A percentile compares a stretch with the other conserved stretches of the same genome.
Conservation (phyloP, 805 yeast genomes). For the Cyberlindnera amylophila region DNA sequence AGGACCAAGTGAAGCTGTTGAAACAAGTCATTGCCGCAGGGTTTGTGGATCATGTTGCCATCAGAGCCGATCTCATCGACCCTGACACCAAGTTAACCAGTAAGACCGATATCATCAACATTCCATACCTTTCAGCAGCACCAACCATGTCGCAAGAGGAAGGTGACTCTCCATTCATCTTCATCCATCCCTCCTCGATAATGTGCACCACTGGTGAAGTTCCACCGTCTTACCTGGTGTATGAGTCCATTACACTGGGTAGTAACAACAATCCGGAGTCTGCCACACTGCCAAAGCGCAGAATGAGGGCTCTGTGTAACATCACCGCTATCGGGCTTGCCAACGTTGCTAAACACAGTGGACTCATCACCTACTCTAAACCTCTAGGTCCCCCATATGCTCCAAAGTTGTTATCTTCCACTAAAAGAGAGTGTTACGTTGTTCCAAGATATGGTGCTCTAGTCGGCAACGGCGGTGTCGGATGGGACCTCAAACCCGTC, state of each 20-base stretch:
- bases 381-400: slow-evolving; percentile 91
- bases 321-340: slow-evolving; percentile 71
- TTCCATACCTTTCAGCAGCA: slow-evolving; percentile 63
- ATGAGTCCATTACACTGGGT: slow-evolving; percentile 59
- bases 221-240: slow-evolving; percentile 81
- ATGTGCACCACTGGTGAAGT: slow-evolving; percentile 54
- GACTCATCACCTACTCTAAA: slow-evolving; percentile 78
- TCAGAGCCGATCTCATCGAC: slow-evolving; percentile 72
- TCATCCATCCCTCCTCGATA: slow-evolving; percentile 76
- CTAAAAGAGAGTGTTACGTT: slow-evolving; percentile 82
- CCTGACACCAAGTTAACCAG: slow-evolving; percentile 59
- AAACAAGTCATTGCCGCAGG: slow-evolving; percentile 94
- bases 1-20: slow-evolving; percentile 66
- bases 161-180: slow-evolving; percentile 54
- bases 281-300: slow-evolving; percentile 40
- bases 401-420: slow-evolving; percentile 60
- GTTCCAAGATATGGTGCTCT: slow-evolving; percentile 87
- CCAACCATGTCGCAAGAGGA: slow-evolving; percentile 31
- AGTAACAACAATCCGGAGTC: slow-evolving; percentile 42
- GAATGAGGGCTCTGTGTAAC: slow-evolving; percentile 77
- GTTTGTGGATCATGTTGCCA: slow-evolving; percentile 84
- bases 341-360: slow-evolving; percentile 69
- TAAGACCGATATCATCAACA: slow-evolving; percentile 49
- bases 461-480: slow-evolving; percentile 77
- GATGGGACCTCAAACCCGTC: slow-evolving; percentile 86